phyloP scores from a whole-genome alignment of 495 filamentous ascomycete genomes.

The Penicillium bovifimosum region DNA sequence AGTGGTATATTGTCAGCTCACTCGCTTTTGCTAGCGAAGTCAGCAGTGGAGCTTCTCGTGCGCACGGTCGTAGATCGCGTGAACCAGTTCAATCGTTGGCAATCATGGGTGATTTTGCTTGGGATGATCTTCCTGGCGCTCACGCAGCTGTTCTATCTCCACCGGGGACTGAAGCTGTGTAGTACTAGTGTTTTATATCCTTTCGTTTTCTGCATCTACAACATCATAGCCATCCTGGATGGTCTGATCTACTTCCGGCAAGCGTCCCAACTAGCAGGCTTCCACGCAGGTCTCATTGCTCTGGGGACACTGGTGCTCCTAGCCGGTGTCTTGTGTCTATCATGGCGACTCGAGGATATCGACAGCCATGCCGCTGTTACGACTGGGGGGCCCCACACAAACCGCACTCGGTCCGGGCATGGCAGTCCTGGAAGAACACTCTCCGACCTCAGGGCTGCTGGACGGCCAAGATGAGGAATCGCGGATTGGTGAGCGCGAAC shows the following conservation, averaged over 20 bases:
- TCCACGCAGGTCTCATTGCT: slow-evolving; percentile 78
- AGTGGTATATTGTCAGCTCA: slow-evolving; percentile 95
- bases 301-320: slow-evolving; percentile 84
- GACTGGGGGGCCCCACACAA: slow-evolving; percentile 35
- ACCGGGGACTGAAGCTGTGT: slow-evolving; percentile 86
- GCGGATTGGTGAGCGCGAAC: slow-evolving; percentile 34
- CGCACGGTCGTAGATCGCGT: slow-evolving; percentile 78
- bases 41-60: slow-evolving; percentile 93
- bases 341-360: slow-evolving; percentile 83
- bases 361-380: slow-evolving; percentile 48
- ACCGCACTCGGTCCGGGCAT: slow-evolving; percentile 41
- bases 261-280: slow-evolving; percentile 64
- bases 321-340: slow-evolving; percentile 81
- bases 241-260: slow-evolving; percentile 96
- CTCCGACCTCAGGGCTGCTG: slow-evolving; percentile 18
- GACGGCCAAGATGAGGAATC: slow-evolving; percentile 30
- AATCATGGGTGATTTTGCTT: slow-evolving; percentile 90
- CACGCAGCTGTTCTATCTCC: slow-evolving; percentile 90
- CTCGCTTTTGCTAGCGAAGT: slow-evolving; percentile 88
- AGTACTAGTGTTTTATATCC: slow-evolving; percentile 96
- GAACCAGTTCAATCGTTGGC: slow-evolving; percentile 96
- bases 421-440: slow-evolving; percentile 38
- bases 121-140: slow-evolving; percentile 78
- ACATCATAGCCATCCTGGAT: slow-evolving; percentile 97
- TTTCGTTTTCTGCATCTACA: slow-evolving; percentile 98